Base-by-base conservation (phyloP, 352 stramenopile species). In the Globisporangium nodosum region DNA sequence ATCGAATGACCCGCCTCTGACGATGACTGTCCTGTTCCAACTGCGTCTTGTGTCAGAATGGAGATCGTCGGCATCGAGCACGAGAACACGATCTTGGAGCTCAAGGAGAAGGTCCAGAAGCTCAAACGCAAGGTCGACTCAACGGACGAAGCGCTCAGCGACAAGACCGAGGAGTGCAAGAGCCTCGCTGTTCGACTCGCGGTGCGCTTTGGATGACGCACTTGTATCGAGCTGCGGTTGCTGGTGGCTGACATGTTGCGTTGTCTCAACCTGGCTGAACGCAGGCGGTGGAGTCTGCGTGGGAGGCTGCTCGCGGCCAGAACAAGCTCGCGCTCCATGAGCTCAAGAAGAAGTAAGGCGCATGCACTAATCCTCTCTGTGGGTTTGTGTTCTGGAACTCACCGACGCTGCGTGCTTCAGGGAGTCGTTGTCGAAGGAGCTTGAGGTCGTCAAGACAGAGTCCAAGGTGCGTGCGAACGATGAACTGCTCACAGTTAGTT, bases 281-380 rank as follows among this genome's bases (percentile, higher is more conserved):
- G 5, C 27, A 89, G 79, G 81, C 83, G 55, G 78, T 92, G 9
- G 81, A 92, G 55, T 85, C 77, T 9, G 83, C 83, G 18, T 92
- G 83, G 83, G 83, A 91, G 65, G 66, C 79, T 31, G 79, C 83
- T 33, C 83, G 83, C 3, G 81, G 80, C 9, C 78, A 92, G 62
- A 92, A 92, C 73, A 89, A 88, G 49, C 77, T 77, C 50, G 76
- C 77, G 12, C 49, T 90, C 3, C 76, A 87, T n/a, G 75, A 86
- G 61, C 78, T 90, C n/a, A 91, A 89, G 62, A 92, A 89, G 61
- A 87, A 83, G 78, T 82, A 49, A 2, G 71, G 11, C 20, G 9
- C 20, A 9, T 31, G n/a, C 21, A 16, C 6, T 1, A n/a, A 1
- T 48, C 3, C 57, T 11, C 7, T 1, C 11, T 18, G n/a, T 2